Conservation (phyloP, 768 basidiomycete species). For the Mrakia gelida region DNA sequence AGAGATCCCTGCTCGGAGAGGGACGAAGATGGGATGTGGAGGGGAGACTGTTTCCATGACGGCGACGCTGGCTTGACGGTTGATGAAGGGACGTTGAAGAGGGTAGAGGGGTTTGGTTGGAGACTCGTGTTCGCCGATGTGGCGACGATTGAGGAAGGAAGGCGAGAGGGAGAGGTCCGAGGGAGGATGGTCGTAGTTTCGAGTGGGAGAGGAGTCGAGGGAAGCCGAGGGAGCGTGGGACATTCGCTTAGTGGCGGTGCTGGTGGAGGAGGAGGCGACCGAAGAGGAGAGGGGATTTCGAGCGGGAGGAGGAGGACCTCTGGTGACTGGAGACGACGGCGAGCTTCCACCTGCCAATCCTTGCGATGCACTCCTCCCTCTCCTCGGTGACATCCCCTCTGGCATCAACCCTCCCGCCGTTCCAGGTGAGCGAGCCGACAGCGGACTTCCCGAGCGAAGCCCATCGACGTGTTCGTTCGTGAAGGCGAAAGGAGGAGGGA, state of each 20-base stretch:
- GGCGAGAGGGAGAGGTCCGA: constrained; percentile 8
- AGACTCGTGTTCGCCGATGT: neutral
- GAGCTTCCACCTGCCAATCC: neutral
- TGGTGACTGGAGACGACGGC: neutral
- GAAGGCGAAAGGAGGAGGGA: constrained; percentile 15
- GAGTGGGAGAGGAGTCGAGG: constrained; percentile 20
- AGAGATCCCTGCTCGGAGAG: neutral
- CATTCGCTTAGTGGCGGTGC: neutral
- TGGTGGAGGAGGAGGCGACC: neutral
- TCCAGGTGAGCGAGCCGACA: neutral
- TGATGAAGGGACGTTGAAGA: constrained; percentile 46
- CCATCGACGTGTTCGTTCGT: constrained; percentile 3
- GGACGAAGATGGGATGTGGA: neutral
- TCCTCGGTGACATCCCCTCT: neutral
- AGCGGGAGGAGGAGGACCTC: neutral
- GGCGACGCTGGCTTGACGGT: constrained; percentile 56
- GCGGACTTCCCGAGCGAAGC: neutral
- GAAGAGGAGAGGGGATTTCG: neutral
- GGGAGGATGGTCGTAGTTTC: neutral
- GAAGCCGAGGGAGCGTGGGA: constrained; percentile 5
- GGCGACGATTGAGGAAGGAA: constrained; percentile 3
- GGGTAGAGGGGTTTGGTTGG: constrained; percentile 4
- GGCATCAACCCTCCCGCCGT: constrained; percentile 9
- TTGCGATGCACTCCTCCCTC: neutral
- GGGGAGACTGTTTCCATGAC: constrained; percentile 51